Percentiles rank a stretch among this genome's conserved stretches.
phyloP scores from a whole-genome alignment of 352 stramenopile genomes.

The Phytophthora meadii region DNA sequence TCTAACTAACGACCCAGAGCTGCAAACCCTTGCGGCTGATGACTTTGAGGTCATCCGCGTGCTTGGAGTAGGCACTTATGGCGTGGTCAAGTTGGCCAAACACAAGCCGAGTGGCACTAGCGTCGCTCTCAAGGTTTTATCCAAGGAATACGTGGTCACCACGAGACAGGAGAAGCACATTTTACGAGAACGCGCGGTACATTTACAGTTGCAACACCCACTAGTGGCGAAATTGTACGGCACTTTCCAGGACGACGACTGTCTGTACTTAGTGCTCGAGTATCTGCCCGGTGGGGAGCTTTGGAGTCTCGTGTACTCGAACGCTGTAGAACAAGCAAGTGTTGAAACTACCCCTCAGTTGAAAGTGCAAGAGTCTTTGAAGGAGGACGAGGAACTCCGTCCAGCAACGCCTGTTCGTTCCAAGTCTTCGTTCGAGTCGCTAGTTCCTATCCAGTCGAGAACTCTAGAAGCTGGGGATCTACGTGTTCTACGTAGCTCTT shows the following conservation, averaged over 20 bases:
- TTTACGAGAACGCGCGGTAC: constrained; percentile 71
- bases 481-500: constrained; percentile 42
- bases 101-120: constrained; percentile 64
- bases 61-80: constrained; percentile 80
- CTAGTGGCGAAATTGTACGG: constrained; percentile 76
- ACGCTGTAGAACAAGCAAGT: constrained; percentile 28
- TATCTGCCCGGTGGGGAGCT: constrained; percentile 83
- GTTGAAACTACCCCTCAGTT: constrained; percentile 5
- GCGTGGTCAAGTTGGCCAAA: constrained; percentile 79
- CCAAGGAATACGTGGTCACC: constrained; percentile 76
- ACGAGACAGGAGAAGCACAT: constrained; percentile 85
- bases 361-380: constrained; percentile 9
- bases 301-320: constrained; percentile 75
- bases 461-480: constrained; percentile 20
- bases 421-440: neutral
- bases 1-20: constrained; percentile 42
- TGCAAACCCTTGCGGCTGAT: constrained; percentile 44
- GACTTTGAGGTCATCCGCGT: constrained; percentile 80
- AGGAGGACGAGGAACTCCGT: constrained; percentile 30
- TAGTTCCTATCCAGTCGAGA: constrained; percentile 9
- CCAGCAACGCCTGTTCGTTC: constrained; percentile 13
- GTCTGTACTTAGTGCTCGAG: constrained; percentile 84
- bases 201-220: constrained; percentile 69
- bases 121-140: constrained; percentile 81
- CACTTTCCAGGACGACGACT: constrained; percentile 87